Percentiles rank a stretch among this genome's conserved stretches.
Evolutionary conservation across 371 early-diverging fungal genomes (phyloP).

Genomic region (Actinomucor elegans): DNA sequence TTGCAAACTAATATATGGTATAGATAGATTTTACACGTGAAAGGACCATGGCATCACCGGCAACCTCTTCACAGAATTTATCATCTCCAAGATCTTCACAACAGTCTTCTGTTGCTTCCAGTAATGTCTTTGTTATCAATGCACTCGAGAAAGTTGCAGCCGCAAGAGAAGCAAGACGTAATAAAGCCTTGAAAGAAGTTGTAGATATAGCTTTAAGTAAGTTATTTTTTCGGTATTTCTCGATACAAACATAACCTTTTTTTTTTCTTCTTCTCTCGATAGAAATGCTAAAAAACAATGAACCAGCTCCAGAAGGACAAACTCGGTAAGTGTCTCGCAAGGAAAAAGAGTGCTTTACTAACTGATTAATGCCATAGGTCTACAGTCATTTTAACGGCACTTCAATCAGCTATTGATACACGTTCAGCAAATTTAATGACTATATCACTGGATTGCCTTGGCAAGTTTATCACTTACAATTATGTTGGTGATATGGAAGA

Average conservation of each 20-base stretch:
- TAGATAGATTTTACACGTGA: slow-evolving; percentile 5
- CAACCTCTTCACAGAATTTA: slow-evolving; percentile 26
- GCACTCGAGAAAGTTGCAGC: slow-evolving; percentile 65
- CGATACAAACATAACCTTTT: background rate
- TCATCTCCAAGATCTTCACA: slow-evolving; percentile 26
- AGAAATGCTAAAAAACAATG: slow-evolving; percentile 42
- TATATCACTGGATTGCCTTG: slow-evolving; percentile 67
- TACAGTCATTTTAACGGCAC: slow-evolving; percentile 55
- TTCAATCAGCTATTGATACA: slow-evolving; percentile 61
- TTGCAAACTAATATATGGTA: no score
- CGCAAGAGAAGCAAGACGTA: slow-evolving; percentile 52
- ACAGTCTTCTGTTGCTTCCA: slow-evolving; percentile 37
- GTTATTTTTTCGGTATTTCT: no score
- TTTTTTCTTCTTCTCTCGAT: background rate
- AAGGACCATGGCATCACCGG: slow-evolving; percentile 24
- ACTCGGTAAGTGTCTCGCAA: slow-evolving; percentile 19
- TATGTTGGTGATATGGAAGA: slow-evolving; percentile 59
- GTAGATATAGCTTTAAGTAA: slow-evolving; percentile 46
- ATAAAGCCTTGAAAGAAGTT: slow-evolving; percentile 53
- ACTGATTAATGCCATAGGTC: slow-evolving; percentile 29
- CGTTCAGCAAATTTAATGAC: slow-evolving; percentile 55
- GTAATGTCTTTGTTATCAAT: slow-evolving; percentile 62
- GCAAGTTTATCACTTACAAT: slow-evolving; percentile 75
- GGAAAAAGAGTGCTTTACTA: background rate
- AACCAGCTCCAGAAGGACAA: slow-evolving; percentile 43